phyloP scores from a whole-genome alignment of 2,329 filamentous ascomycete species.

The Epichloe festucae region DNA sequence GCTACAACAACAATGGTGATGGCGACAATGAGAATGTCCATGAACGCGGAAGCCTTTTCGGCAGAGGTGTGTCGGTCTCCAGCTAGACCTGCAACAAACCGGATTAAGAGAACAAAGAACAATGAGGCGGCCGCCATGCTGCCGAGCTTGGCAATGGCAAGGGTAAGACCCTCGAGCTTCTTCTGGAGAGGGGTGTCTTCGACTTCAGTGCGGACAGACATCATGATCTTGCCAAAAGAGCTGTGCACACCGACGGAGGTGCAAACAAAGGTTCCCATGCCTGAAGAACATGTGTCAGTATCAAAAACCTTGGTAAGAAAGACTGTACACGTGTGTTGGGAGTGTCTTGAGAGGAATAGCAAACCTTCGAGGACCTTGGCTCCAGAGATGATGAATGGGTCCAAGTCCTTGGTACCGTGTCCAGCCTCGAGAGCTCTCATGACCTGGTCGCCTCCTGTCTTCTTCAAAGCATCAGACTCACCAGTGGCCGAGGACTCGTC shows the following conservation, averaged over 20 bases:
- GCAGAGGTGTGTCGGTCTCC: conserved; percentile 41
- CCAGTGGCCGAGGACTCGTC: conserved; percentile 64
- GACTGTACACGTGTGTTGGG: too few relatives aligned
- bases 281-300: conserved; percentile 9
- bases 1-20: conserved; percentile 72
- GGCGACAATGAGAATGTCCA: conserved; percentile 65
- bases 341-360: neutral
- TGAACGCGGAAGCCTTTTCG: conserved; percentile 64
- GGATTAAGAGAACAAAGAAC: conserved; percentile 67
- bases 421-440: conserved; percentile 38
- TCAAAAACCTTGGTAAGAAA: too few relatives aligned
- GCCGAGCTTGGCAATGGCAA: conserved; percentile 28
- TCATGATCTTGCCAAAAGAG: conserved; percentile 41
- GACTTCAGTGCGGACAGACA: conserved; percentile 37
- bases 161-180: conserved; percentile 30
- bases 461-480: conserved; percentile 60
- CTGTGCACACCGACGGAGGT: conserved; percentile 44
- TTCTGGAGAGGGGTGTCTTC: conserved; percentile 42
- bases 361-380: conserved; percentile 38
- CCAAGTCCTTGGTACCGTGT: conserved; percentile 34
- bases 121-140: conserved; percentile 58
- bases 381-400: conserved; percentile 52
- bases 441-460: conserved; percentile 46
- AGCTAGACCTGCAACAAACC: conserved; percentile 54
- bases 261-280: conserved; percentile 39